A percentile compares a stretch with the other conserved stretches of the same genome.
Evolutionary conservation across 1,284 basidiomycete genomes (phyloP).

Genomic region (Irpex lacteus): DNA sequence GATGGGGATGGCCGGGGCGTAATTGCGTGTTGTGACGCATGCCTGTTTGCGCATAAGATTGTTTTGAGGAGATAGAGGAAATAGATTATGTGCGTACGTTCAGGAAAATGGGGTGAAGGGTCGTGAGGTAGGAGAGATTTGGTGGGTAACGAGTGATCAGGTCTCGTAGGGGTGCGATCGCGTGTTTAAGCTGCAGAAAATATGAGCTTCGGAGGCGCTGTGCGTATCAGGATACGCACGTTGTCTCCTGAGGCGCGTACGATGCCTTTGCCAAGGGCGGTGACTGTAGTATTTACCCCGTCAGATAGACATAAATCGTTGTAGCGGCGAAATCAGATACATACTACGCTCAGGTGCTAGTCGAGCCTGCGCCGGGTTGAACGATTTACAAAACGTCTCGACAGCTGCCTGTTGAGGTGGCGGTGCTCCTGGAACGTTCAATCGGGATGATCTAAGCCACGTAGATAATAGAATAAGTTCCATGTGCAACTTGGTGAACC

Average conservation of each 20-base stretch:
- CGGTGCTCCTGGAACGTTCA: conserved; percentile 29
- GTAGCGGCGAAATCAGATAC: conserved; percentile 8
- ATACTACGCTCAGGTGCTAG: conserved; percentile 67
- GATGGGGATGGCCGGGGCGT: conserved; percentile 52
- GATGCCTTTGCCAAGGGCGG: conserved; percentile 33
- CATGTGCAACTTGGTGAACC: not conserved
- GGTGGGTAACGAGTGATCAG: conserved; percentile 63
- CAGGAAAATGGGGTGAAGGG: conserved; percentile 61
- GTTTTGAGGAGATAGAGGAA: not conserved
- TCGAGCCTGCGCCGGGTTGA: conserved; percentile 59
- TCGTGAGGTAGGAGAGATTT: conserved; percentile 56
- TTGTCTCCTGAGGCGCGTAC: conserved; percentile 25
- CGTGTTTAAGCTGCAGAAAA: conserved; percentile 33
- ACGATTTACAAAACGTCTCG: conserved; percentile 52
- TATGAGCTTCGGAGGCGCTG: not conserved
- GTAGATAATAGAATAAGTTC: conserved; percentile 9
- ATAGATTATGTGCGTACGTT: conserved; percentile 18
- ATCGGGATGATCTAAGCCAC: conserved; percentile 47
- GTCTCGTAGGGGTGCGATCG: conserved; percentile 54
- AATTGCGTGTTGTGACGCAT: conserved; percentile 49
- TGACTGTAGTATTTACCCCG: conserved; percentile 24
- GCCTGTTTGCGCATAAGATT: conserved; percentile 21
- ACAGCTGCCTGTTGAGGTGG: conserved; percentile 37
- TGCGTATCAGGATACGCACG: conserved; percentile 16
- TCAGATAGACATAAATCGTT: not conserved